A percentile compares a stretch with the other conserved stretches of the same genome.
Evolutionary conservation across 345 rosid genomes (phyloP).

Genomic region (Salix viminalis): DNA sequence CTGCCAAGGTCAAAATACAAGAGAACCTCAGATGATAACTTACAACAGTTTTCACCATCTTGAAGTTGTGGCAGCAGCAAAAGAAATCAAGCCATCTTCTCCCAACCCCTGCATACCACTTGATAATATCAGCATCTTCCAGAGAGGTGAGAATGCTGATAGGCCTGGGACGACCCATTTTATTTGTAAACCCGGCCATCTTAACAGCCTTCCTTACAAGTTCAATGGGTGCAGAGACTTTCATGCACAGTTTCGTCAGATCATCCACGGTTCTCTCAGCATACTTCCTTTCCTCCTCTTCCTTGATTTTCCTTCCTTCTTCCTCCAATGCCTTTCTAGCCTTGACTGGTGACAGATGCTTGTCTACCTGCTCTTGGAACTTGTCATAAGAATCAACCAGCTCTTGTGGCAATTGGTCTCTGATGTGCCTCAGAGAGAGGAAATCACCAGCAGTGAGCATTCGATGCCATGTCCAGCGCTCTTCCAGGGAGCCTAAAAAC

Average conservation of each 20-base stretch:
- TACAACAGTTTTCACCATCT: conserved; percentile 71
- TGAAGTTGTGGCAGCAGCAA: conserved; percentile 88
- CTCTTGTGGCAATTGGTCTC: conserved; percentile 71
- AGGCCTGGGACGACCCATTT: conserved; percentile 89
- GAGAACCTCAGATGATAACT: conserved; percentile 88
- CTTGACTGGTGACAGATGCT: conserved; percentile 58
- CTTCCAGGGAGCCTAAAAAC: conserved; percentile 73
- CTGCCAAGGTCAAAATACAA: conserved; percentile 82
- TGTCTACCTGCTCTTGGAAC: conserved; percentile 73
- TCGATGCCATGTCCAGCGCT: conserved; percentile 71
- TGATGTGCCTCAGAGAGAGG: conserved; percentile 64
- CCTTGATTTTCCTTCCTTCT: conserved; percentile 52
- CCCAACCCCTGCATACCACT: conserved; percentile 93
- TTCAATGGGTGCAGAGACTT: conserved; percentile 75
- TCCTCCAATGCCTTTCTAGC: conserved; percentile 60
- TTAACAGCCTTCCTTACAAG: conserved; percentile 77
- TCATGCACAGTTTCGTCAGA: conserved; percentile 70
- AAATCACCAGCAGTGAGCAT: conserved; percentile 78
- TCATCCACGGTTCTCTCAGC: conserved; percentile 66
- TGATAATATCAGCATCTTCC: conserved; percentile 83
- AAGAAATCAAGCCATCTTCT: conserved; percentile 88
- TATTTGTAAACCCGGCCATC: conserved; percentile 80
- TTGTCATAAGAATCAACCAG: conserved; percentile 74
- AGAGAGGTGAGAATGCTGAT: conserved; percentile 55
- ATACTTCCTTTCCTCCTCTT: conserved; percentile 64